Conservation (phyloP, 257 asterid species). For the Echium plantagineum region DNA sequence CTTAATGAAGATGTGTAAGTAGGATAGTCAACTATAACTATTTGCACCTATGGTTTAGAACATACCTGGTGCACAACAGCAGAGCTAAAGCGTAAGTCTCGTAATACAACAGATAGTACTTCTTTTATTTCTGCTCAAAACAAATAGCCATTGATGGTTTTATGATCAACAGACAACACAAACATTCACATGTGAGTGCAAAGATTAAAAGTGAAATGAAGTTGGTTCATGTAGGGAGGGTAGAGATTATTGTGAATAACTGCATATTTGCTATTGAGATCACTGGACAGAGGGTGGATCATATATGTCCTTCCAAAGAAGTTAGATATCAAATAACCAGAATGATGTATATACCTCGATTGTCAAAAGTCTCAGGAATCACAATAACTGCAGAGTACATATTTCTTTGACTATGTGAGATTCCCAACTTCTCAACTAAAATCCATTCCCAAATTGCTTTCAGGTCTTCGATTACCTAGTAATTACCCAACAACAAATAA, state of each 20-base stretch:
- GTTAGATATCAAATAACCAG: too few species aligned
- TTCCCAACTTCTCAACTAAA: slow-evolving; percentile 59
- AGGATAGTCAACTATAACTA: too few species aligned
- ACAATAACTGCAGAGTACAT: slow-evolving; percentile 77
- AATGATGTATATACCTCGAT: slow-evolving; percentile 44
- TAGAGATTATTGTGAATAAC: too few species aligned
- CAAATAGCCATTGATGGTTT: slow-evolving; percentile 8
- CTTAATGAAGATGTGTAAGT: too few species aligned
- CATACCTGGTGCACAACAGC: slow-evolving; percentile 94
- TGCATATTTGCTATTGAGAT: too few species aligned
- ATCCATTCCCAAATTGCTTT: slow-evolving; percentile 91
- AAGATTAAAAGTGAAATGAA: neutral
- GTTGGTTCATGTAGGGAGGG: too few species aligned
- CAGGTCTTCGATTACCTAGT: slow-evolving; percentile 83
- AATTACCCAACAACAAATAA: neutral
- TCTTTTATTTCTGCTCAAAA: slow-evolving; percentile 75
- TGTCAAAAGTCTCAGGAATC: slow-evolving; percentile 88
- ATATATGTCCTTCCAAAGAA: too few species aligned
- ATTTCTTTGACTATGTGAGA: slow-evolving; percentile 55
- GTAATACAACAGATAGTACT: slow-evolving; percentile 61
- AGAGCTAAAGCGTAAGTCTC: slow-evolving; percentile 69
- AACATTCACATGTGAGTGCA: slow-evolving; percentile 4
- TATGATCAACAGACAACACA: slow-evolving; percentile 6
- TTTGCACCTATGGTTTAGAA: neutral
- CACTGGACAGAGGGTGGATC: too few species aligned